Evolutionary conservation across 192 early-diverging fungal genomes (phyloP).

Genomic region (Dissophora globulifera): DNA sequence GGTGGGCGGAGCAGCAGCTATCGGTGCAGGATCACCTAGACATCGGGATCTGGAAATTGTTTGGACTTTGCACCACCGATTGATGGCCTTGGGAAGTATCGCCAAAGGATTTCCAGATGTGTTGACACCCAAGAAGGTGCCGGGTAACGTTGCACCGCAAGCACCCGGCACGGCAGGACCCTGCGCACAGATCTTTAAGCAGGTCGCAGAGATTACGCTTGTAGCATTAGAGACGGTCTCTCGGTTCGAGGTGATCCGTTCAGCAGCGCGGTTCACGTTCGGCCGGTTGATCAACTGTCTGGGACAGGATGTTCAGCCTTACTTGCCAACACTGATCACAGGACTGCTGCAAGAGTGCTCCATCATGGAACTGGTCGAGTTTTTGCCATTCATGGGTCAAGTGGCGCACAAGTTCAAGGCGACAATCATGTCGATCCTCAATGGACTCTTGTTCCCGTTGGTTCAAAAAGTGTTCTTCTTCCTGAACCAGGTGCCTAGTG

Average conservation of each 20-base stretch:
- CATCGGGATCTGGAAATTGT: conserved; percentile 73
- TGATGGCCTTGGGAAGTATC: conserved; percentile 86
- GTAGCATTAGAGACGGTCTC: conserved; percentile 73
- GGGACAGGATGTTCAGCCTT: conserved; percentile 84
- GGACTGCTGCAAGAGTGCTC: conserved; percentile 80
- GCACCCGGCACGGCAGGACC: conserved; percentile 53
- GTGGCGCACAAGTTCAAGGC: conserved; percentile 94
- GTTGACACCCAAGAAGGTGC: conserved; percentile 23
- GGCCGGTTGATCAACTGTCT: conserved; percentile 89
- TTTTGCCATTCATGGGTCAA: conserved; percentile 85
- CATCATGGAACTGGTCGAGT: conserved; percentile 83
- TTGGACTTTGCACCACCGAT: conserved; percentile 82
- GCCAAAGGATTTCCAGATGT: conserved; percentile 79
- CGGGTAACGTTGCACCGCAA: conserved; percentile 13
- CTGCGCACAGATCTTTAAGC: conserved; percentile 80
- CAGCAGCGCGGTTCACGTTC: conserved; percentile 80
- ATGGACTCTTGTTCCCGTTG: conserved; percentile 83
- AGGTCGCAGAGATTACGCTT: conserved; percentile 81
- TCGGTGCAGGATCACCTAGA: conserved; percentile 61
- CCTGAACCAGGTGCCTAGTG: conserved; percentile 82
- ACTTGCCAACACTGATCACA: conserved; percentile 80
- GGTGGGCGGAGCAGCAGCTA: conserved; percentile 10
- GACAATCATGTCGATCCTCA: conserved; percentile 71
- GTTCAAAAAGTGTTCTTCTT: conserved; percentile 86
- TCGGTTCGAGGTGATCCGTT: conserved; percentile 71